Base-by-base conservation (phyloP, 192 early-diverging fungal species). In the Piromyces finnis region DNA sequence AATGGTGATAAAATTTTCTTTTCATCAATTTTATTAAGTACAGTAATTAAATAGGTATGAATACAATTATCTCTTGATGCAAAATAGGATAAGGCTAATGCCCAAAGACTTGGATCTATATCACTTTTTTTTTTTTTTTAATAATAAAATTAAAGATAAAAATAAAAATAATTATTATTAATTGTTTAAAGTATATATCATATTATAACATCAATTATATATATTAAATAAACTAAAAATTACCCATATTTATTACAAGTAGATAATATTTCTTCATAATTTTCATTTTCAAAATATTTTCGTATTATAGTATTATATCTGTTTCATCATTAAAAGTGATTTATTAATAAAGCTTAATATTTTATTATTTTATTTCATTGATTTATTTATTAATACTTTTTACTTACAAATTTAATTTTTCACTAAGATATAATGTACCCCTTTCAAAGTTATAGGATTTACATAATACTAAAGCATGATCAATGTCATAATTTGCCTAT, bases 401-500 rank as follows among this genome's bases (percentile, higher is more conserved):
- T 27, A 82, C 85, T 79, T 84, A 93, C 88, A 95, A 91, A 9
- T 87, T 87, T 83, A 93, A 91, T 28, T 93, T 92, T 85, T 97
- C 93, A 80, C 96, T 95, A 28, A 99, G 87, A 83, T 92, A 95
- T 29, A 97, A 89, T 28, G 94, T 91, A 0, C 96, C 97, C 2
- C 92, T 92, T 78, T 91, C 89, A 84, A 97, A 99, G 0, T 90
- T 84, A 77, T 93, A 91, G 77, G 92, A 88, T 37, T 96, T 93
- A 81, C 96, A 98, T 12, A 99, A 87, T 12, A 98, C 92, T 78
- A 97, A 86, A 1, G 96, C 96, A 28, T 97, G 94, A 82, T 97
- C 95, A 79, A 92, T 88, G 86, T 99, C 97, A 81, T 96, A 95
- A 18, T 83, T 77, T 9, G 85, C 84, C 86, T 89, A 30, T 78